Conservation (phyloP, 2,329 filamentous ascomycete genomes). For the Colletotrichum eremochloae region DNA sequence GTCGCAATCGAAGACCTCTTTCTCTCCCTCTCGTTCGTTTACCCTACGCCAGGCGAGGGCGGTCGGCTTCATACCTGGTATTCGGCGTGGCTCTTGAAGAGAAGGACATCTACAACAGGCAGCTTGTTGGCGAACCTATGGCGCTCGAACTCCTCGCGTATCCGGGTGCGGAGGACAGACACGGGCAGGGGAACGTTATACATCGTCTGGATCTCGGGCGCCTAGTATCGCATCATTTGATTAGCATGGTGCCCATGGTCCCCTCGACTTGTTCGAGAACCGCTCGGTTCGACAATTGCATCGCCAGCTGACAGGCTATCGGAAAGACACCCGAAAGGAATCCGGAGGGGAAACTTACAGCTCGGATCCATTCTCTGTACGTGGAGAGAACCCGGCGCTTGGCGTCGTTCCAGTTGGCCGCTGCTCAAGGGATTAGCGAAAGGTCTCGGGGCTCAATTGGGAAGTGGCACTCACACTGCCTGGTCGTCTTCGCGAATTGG, state of each 20-base stretch:
- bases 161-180: slow-evolving; percentile 88
- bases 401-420: slow-evolving; percentile 90
- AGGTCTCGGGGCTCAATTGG: slow-evolving; percentile 18
- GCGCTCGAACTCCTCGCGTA: slow-evolving; percentile 96
- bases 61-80: slow-evolving; percentile 78
- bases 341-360: slow-evolving; percentile 74
- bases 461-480: slow-evolving; percentile 73
- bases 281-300: not conserved
- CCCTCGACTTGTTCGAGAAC: too few relatives aligned
- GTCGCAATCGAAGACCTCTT: not conserved
- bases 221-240: slow-evolving; percentile 64
- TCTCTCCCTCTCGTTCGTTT: not conserved
- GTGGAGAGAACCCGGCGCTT: slow-evolving; percentile 87
- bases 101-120: slow-evolving; percentile 86
- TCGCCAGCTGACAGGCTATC: not conserved
- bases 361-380: slow-evolving; percentile 96
- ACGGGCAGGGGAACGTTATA: slow-evolving; percentile 93
- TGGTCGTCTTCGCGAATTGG: slow-evolving; percentile 86
- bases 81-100: slow-evolving; percentile 92
- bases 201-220: slow-evolving; percentile 96
- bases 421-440: slow-evolving; percentile 65
- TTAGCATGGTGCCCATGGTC: slow-evolving; percentile 7
- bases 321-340: slow-evolving; percentile 1
- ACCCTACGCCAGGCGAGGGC: slow-evolving; percentile 29
- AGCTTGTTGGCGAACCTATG: slow-evolving; percentile 94